Evolutionary conservation across 164 flowering plant species (phyloP).

Genomic region (Vitis rotundifolia): DNA sequence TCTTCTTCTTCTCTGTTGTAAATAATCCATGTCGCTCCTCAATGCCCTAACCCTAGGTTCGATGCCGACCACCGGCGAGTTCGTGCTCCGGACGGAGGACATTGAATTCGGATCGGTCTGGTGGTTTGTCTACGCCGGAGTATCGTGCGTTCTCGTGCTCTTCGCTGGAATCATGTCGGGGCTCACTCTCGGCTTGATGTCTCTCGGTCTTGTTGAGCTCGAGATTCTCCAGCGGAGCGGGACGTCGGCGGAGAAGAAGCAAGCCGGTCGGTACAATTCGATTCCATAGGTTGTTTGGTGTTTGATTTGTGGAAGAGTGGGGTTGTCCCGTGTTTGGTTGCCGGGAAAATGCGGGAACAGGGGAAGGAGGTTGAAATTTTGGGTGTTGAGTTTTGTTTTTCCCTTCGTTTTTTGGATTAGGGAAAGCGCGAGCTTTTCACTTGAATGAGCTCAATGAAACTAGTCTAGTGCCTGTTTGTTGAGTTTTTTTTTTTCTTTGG

Average conservation of each 20-base stretch:
- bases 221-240: slow-evolving; percentile 72
- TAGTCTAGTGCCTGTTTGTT: too few relatives aligned
- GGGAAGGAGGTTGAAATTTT: too few relatives aligned
- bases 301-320: too few relatives aligned
- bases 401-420: too few relatives aligned
- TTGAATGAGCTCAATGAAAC: too few relatives aligned
- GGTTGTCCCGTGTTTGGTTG: too few relatives aligned
- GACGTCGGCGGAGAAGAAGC: slow-evolving; percentile 53
- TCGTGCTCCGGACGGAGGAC: slow-evolving; percentile 22
- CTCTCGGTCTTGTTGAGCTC: slow-evolving; percentile 69
- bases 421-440: too few relatives aligned
- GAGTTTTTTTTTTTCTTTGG: too few relatives aligned
- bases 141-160: slow-evolving; percentile 19
- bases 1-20: too few relatives aligned
- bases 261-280: slow-evolving; percentile 45
- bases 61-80: slow-evolving; percentile 4
- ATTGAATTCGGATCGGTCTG: slow-evolving; percentile 41
- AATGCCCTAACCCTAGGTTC: slow-evolving; percentile 15
- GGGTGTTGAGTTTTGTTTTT: too few relatives aligned
- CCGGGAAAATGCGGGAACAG: too few relatives aligned
- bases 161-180: slow-evolving; percentile 81
- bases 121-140: slow-evolving; percentile 36
- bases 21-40: not conserved
- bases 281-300: too few relatives aligned
- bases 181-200: slow-evolving; percentile 68